Base-by-base conservation (phyloP, 306 rosid species). In the Hippophae gyantsensis region DNA sequence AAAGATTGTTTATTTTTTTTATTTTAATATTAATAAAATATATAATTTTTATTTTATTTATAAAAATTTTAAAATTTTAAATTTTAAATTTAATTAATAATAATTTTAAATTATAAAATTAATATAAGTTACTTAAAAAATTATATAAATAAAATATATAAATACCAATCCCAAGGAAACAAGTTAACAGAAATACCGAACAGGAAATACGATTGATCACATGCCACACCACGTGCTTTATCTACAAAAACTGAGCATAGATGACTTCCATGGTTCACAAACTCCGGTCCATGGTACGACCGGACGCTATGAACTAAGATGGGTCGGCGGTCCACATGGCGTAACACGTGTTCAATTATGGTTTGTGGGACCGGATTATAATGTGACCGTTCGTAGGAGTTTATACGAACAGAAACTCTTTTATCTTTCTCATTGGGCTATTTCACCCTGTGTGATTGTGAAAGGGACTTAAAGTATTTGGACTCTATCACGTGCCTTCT, bases 381-480 rank as follows among this genome's bases (percentile, higher is more conserved):
- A 57, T 54, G 58, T 47, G 67, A 70, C 64, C 49, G 73, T 64
- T 72, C 56, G 55, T 52, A 63, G 66, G 82, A 69, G 72, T 77
- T 79, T 65, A 54, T 58, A 48, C 69, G 58, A 64, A 68, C 67
- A 70, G 25, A 69, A 71, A 71, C 64, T 74, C 23, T 23, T 18
- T 23, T 63, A 57, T 57, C 13, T 52, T 67, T 56, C 9, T 52
- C 63, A 64, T 75, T 64, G 81, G 81, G 76, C 79, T 62, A 64
- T 79, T 72, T 67, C 46, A 32, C 38, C 38, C 38, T 32, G 38
- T 4, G 38, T 32, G 38, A 11, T 64, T 57, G 43, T 64, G 88
- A 84, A 57, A 77, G 61, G 23, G 78, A 79, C 80, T 62, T 66
- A 69, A 79, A 72, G 74, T 44, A 61, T 69, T 72, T 76, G 87